phyloP scores from a whole-genome alignment of 2,329 filamentous ascomycete species.

The Claviceps spartinae region DNA sequence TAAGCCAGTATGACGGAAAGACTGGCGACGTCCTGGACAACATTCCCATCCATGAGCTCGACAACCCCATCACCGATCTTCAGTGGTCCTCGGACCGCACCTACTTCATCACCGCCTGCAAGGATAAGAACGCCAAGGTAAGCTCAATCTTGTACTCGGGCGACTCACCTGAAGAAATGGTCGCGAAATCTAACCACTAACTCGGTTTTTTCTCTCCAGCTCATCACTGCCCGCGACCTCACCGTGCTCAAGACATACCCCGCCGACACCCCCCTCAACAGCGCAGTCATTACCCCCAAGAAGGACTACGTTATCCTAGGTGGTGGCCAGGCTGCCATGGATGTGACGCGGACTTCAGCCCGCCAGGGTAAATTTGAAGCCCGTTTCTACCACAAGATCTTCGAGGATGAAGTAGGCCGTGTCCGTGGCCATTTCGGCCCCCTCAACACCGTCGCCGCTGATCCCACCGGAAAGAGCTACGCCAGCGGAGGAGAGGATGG shows the following conservation, averaged over 20 bases:
- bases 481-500: constrained; percentile 95
- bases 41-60: constrained; percentile 73
- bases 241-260: constrained; percentile 85
- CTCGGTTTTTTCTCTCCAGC: constrained; percentile 26
- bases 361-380: constrained; percentile 99
- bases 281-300: constrained; percentile 81
- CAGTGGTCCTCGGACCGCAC: constrained; percentile 91
- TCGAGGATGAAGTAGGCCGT: constrained; percentile 95
- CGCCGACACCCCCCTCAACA: constrained; percentile 92
- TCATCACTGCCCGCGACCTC: constrained; percentile 75
- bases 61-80: constrained; percentile 74
- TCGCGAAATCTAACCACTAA: not conserved
- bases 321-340: constrained; percentile 96
- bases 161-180: not conserved
- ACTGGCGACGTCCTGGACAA: constrained; percentile 72
- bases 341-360: constrained; percentile 87
- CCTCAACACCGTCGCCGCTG: constrained; percentile 88
- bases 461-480: constrained; percentile 85
- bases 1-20: constrained; percentile 88
- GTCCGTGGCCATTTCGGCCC: constrained; percentile 95
- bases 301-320: constrained; percentile 98
- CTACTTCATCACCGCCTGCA: constrained; percentile 96
- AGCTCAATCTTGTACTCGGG: constrained; percentile 5
- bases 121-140: constrained; percentile 94
- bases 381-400: constrained; percentile 99